Evolutionary conservation across 148 eudicot genomes (phyloP), one percentile per base, ranked within the genome.

Genomic region (Camellia granthamiana): DNA sequence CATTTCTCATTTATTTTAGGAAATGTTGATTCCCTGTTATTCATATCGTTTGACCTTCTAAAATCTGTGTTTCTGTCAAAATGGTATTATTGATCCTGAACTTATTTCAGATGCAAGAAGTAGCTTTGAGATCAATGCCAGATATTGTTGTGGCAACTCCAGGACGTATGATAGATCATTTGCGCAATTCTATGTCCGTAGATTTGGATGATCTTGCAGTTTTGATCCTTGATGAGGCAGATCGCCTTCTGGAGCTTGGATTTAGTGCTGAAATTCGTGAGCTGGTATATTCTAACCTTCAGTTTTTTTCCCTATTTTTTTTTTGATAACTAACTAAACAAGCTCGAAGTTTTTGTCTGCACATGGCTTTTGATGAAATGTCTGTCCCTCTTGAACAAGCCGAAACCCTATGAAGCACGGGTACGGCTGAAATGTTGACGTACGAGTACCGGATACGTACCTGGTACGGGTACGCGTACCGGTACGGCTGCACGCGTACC

Each of bases 121-220:
- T 88, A 69, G 96, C 91, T 14, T 82, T 96, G 81, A 89, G 99
- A 84, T 86, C 97, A 63, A 81, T 88, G 93, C 99, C 99, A 51
- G 99, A 96, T 91, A 90, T 92, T 54, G 98, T 96, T 82, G 98
- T 96, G 78, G 99, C 99, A 30, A 93, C 99, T 78, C 99, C 98
- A 2, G 99, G 99, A 66, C 94, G 99, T 74, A 93, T 96, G 91
- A 93, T 96, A 80, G 99, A 96, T 78, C 99, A 96, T 85, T 78
- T 96, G 76, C 98, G 97, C 52, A 96, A 96, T 86, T 96, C 99
- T 80, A 89, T 92, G 97, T 93, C 99, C 10, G 91, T 96, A 44
- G 95, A 93, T 85, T 86, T 93, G 80, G 99, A 93, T 69, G 95
- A 94, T 84, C 99, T 96, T 80, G 93, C 99, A 74, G 95, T 96